Evolutionary conservation across 257 asterid species (phyloP).

Genomic region (Solanum tarapatanum): DNA sequence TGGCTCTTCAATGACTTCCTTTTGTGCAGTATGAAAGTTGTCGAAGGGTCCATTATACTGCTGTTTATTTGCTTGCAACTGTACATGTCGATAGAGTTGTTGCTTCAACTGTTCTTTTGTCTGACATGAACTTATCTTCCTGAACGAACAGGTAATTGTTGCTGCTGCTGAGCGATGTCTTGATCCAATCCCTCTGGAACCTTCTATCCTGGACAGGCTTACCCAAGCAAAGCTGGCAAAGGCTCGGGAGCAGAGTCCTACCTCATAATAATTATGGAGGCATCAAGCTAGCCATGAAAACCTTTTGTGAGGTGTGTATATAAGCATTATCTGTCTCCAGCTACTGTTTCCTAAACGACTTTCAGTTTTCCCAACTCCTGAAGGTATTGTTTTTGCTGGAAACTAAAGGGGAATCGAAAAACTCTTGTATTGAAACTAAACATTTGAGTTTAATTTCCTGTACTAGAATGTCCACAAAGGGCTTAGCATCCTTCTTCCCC

Average conservation of each 20-base stretch:
- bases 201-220: slow-evolving; percentile 75
- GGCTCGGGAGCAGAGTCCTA: slow-evolving; percentile 19
- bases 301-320: not conserved
- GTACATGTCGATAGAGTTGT: not conserved
- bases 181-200: slow-evolving; percentile 70
- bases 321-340: not conserved
- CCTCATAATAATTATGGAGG: not conserved
- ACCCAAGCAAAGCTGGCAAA: slow-evolving; percentile 74
- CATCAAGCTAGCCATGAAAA: not conserved
- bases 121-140: not conserved
- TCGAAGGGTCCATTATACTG: not conserved
- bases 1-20: not conserved
- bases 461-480: not conserved
- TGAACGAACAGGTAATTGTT: slow-evolving; percentile 52
- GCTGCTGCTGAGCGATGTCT: slow-evolving; percentile 84
- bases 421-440: not conserved
- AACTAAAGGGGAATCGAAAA: not conserved
- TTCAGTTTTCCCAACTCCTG: not conserved
- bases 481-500: not conserved
- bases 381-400: not conserved
- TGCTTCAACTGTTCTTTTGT: not conserved
- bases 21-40: not conserved
- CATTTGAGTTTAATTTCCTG: not conserved
- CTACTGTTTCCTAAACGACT: not conserved
- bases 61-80: not conserved